phyloP scores from a whole-genome alignment of 2,329 filamentous ascomycete genomes.

The Colletotrichum siamense region DNA sequence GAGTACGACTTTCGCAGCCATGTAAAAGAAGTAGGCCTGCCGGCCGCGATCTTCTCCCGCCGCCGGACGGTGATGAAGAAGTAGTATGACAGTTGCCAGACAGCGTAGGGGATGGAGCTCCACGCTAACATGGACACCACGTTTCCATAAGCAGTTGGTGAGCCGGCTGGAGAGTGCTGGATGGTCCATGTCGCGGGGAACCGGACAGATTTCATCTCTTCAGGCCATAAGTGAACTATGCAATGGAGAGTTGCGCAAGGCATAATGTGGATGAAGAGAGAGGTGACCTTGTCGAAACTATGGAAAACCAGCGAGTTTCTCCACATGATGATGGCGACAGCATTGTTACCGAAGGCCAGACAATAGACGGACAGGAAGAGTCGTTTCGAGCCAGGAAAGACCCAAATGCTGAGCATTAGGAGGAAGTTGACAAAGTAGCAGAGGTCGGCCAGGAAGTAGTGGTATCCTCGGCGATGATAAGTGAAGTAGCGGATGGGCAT shows the following conservation, averaged over 20 bases:
- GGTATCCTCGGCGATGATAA: slow-evolving; percentile 90
- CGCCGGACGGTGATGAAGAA: slow-evolving; percentile 94
- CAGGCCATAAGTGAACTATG: slow-evolving; percentile 80
- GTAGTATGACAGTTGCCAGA: slow-evolving; percentile 95
- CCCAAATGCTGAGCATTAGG: slow-evolving; percentile 82
- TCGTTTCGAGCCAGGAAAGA: slow-evolving; percentile 88
- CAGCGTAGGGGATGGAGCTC: slow-evolving; percentile 89
- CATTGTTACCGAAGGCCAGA: slow-evolving; percentile 94
- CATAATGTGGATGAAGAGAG: slow-evolving; percentile 99
- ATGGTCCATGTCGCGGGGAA: slow-evolving; percentile 90
- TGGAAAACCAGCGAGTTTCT: slow-evolving; percentile 98
- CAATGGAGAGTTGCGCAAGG: slow-evolving; percentile 93
- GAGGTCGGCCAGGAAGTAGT: slow-evolving; percentile 96
- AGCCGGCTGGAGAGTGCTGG: slow-evolving; percentile 71
- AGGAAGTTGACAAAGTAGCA: slow-evolving; percentile 98
- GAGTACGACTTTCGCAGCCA: slow-evolving; percentile 94
- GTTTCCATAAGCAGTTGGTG: slow-evolving; percentile 78
- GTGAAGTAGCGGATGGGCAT: slow-evolving; percentile 95
- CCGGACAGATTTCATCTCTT: slow-evolving; percentile 67
- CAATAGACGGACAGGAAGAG: slow-evolving; percentile 93
- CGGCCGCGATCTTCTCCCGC: slow-evolving; percentile 94
- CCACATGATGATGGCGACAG: slow-evolving; percentile 98
- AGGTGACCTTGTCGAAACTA: slow-evolving; percentile 96
- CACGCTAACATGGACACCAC: slow-evolving; percentile 88
- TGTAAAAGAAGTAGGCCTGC: slow-evolving; percentile 94